Evolutionary conservation across 2,329 filamentous ascomycete species (phyloP), one percentile per base, ranked within the genome.

Genomic region (Nemania diffusa): DNA sequence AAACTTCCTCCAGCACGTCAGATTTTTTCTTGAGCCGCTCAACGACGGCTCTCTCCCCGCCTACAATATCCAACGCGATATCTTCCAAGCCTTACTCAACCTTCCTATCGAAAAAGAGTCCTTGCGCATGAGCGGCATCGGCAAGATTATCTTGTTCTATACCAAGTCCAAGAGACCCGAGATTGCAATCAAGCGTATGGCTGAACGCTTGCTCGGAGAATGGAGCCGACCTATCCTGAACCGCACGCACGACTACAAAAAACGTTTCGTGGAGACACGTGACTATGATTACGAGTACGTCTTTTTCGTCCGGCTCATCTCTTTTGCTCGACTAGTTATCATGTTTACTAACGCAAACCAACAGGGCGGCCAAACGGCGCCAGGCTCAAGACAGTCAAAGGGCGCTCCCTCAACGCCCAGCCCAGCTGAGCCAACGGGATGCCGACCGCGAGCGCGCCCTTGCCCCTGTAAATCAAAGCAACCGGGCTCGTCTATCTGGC

Each of bases 91-190:
- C 26, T 85, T 99, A 42, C 87, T 87, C 20, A 90, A 89, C 74
- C 86, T 98, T 5, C 94, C 93, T 5, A 93, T 98, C 72, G 92
- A 94, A 77, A 97, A 97, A 78, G 96, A 98, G 74, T 88, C 91
- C 1, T 86, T 99, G 15, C 86, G 97, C 24, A 94, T 94, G 71
- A 97, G 93, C 74, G 94, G 95, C 22, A 96, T 99, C 71, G 96
- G 96, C 77, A 97, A 97, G 79, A 93, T 99, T 55, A 91, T 97
- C 59, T 88, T 97, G 69, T 99, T 97, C 83, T 99, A 99, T 82
- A 97, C 94, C 57, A 94, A 94, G 81, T 97, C 92, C 84, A 97
- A 94, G 83, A 91, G 93, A 72, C 92, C 94, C 0, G 93, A 98
- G 80, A 84, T 91, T 4, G 87, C 86, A 68, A 97, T 99, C 84